Conservation (phyloP, 495 filamentous ascomycete genomes). For the Filosporella fistucella region DNA sequence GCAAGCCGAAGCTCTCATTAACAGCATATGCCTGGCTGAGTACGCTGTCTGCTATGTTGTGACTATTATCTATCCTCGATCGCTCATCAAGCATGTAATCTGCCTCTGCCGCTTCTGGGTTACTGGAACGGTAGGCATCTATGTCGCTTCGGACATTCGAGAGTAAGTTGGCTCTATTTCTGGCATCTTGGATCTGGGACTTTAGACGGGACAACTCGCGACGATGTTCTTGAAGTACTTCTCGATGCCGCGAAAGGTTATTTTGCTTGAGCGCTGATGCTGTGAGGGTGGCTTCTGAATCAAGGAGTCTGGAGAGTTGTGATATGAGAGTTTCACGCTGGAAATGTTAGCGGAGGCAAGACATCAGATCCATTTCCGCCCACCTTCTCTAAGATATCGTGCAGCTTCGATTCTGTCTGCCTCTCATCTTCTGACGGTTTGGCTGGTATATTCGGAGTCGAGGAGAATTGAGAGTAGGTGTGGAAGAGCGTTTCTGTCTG, state of each 20-base stretch:
- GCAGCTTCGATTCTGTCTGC: slow-evolving; percentile 71
- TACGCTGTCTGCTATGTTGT: slow-evolving; percentile 84
- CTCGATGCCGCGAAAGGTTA: slow-evolving; percentile 88
- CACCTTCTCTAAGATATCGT: slow-evolving; percentile 80
- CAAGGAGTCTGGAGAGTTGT: slow-evolving; percentile 84
- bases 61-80: slow-evolving; percentile 74
- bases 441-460: slow-evolving; percentile 68
- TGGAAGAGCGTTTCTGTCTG: slow-evolving; percentile 93
- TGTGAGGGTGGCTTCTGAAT: slow-evolving; percentile 86
- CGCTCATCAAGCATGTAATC: slow-evolving; percentile 98
- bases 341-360: slow-evolving; percentile 7
- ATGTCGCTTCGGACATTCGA: slow-evolving; percentile 90
- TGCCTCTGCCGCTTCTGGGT: slow-evolving; percentile 76
- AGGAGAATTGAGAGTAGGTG: slow-evolving; percentile 93
- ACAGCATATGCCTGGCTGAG: slow-evolving; percentile 96
- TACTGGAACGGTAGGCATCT: slow-evolving; percentile 74
- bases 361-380: slow-evolving; percentile 1
- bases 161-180: slow-evolving; percentile 87
- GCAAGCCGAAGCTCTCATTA: slow-evolving; percentile 82
- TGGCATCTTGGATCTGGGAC: slow-evolving; percentile 61
- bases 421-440: slow-evolving; percentile 85
- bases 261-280: slow-evolving; percentile 91
- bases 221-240: slow-evolving; percentile 82
- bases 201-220: slow-evolving; percentile 74
- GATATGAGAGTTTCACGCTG: slow-evolving; percentile 79